Conservation (phyloP, 2,329 filamentous ascomycete genomes). For the Botrytis hyacinthi region DNA sequence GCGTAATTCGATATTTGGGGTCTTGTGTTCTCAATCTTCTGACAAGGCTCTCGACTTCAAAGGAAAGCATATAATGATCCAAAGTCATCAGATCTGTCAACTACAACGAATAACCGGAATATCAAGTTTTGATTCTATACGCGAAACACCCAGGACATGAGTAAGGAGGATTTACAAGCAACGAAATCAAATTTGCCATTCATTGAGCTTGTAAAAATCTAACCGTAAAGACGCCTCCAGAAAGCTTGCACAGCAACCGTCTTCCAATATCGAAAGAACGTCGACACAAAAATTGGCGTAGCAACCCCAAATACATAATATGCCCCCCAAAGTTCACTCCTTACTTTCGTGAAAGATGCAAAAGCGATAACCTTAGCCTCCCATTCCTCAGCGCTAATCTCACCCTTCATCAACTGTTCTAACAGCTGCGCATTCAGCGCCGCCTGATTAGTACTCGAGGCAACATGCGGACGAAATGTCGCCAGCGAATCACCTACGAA, state of each 20-base stretch:
- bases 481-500: slow-evolving; percentile 22
- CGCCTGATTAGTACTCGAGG: slow-evolving; percentile 20
- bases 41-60: no score
- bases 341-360: background rate
- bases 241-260: background rate
- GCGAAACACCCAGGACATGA: background rate
- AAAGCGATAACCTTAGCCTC: slow-evolving; percentile 4
- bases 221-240: background rate
- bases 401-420: slow-evolving; percentile 15
- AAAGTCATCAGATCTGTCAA: no score
- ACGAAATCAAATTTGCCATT: background rate
- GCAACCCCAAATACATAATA: slow-evolving; percentile 7
- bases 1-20: no score
- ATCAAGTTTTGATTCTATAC: no score
- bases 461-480: slow-evolving; percentile 19
- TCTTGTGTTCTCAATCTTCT: no score
- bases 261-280: background rate
- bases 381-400: background rate
- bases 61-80: no score
- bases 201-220: background rate
- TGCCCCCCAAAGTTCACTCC: slow-evolving; percentile 15
- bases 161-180: background rate
- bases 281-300: background rate
- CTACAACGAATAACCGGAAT: no score
- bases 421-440: slow-evolving; percentile 15